Base-by-base conservation (phyloP, 2,329 filamentous ascomycete genomes). In the Shiraia sp. region DNA sequence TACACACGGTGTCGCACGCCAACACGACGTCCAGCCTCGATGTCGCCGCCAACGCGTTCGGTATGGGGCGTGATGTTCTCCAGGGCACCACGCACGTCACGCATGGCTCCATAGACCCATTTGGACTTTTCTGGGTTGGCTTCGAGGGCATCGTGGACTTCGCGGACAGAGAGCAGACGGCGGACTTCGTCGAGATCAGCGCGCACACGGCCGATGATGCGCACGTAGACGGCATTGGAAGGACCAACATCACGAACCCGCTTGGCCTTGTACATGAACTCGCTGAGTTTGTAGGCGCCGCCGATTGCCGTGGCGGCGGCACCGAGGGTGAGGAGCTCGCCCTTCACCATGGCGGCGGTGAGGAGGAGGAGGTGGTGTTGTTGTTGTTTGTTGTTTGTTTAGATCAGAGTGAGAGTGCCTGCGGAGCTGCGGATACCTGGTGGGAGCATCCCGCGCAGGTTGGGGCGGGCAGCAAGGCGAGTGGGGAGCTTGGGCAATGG, bases 41-140 rank as follows among this genome's bases (percentile, higher is more conserved):
- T 42, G 39, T 70, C 68, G 22, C 56, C 44, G 31, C 42, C 59
- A 13, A 71, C 68, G 35, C 65, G 62, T 46, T 68, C 61, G 2
- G 65, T 69, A 43, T 65, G 63, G 14, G 63, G 65, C 22, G 57
- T 59, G 47, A 71, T 69, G 48, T 66, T 65, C 51, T 67, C 62
- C 10, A 71, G 54, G 34, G 64, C 65, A 34, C 64, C 63, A 42
- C 63, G 61, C 41, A 67, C 61, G 35, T 66, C 65, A 29, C 60
- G 61, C 58, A 71, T 66, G 40, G 50, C 53, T 10, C 61, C 61
- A 37, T 69, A 63, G 34, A 71, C 68, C 68, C 66, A 71, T 39
- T 59, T 60, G 31, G 64, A 58, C 59, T 71, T 70, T 5, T 65
- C 59, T 1, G 55, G 60, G 45, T 68, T 68, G 44, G 56, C 49